phyloP scores from a whole-genome alignment of 106 monocot species.

The Apostasia ramifera region DNA sequence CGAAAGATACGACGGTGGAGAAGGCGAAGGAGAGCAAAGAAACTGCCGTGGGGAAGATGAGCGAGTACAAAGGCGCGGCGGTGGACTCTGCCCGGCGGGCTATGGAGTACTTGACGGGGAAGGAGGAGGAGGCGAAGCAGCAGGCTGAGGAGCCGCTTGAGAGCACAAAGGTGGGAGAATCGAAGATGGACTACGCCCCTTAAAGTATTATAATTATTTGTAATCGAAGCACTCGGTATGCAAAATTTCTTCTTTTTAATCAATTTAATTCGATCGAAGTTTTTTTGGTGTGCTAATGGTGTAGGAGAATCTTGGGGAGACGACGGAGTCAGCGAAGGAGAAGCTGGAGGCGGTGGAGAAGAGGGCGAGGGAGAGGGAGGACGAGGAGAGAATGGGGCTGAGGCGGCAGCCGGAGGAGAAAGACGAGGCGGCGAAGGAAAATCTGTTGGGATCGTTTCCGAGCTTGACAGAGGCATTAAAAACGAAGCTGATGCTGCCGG shows the following conservation, averaged over 20 bases:
- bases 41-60: slow-evolving; percentile 8
- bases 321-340: slow-evolving; percentile 20
- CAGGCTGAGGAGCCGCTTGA: slow-evolving; percentile 6
- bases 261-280: background rate
- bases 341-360: slow-evolving; percentile 28
- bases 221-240: background rate
- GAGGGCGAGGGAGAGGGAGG: slow-evolving; percentile 13
- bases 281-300: background rate
- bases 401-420: background rate
- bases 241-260: background rate
- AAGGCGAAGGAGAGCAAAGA: slow-evolving; percentile 18
- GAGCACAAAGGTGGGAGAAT: slow-evolving; percentile 14
- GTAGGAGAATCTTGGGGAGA: slow-evolving; percentile 31
- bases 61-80: slow-evolving; percentile 9
- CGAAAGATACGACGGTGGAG: slow-evolving; percentile 15
- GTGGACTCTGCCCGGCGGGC: slow-evolving; percentile 6
- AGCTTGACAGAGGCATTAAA: too few relatives aligned
- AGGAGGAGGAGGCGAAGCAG: slow-evolving; percentile 12
- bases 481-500: too few relatives aligned
- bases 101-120: slow-evolving; percentile 12
- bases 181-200: background rate
- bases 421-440: slow-evolving; percentile 11
- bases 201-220: background rate
- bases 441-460: background rate
- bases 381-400: slow-evolving; percentile 4